phyloP scores from a whole-genome alignment of 129 eudicot species.

The Sambucus nigra region DNA sequence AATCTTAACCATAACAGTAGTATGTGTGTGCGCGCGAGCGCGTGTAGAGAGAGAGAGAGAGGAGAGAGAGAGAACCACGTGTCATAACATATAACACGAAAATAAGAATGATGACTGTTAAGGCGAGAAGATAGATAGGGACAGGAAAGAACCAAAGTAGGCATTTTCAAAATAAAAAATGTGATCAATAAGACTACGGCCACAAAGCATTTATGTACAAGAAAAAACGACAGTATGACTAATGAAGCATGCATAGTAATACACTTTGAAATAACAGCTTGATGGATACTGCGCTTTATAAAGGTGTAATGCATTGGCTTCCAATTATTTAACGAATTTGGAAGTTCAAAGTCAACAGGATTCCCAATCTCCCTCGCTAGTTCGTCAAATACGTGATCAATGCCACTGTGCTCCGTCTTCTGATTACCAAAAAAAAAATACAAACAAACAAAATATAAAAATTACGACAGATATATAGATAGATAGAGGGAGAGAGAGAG shows the following conservation, averaged over 20 bases:
- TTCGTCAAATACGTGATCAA: constrained; percentile 46
- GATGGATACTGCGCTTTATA: constrained; percentile 93
- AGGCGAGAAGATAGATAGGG: neutral
- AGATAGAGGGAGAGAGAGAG: too few relatives aligned
- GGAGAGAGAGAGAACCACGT: neutral
- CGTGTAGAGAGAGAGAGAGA: neutral
- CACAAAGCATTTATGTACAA: too few relatives aligned
- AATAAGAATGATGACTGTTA: neutral
- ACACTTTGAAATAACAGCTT: neutral
- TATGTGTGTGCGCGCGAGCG: neutral
- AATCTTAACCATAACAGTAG: constrained; percentile 24
- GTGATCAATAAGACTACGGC: too few relatives aligned
- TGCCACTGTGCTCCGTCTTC: constrained; percentile 34
- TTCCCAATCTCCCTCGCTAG: constrained; percentile 51
- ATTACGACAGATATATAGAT: too few relatives aligned
- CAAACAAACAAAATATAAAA: neutral
- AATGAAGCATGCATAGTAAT: neutral
- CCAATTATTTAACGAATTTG: constrained; percentile 57
- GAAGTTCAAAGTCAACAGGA: constrained; percentile 78
- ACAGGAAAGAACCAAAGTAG: neutral
- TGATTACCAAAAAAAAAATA: neutral
- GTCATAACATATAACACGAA: neutral
- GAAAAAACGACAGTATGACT: neutral
- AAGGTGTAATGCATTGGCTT: constrained; percentile 36
- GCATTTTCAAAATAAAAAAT: neutral